Conservation (phyloP, 2,329 filamentous ascomycete genomes). For the Sporothrix pallida region DNA sequence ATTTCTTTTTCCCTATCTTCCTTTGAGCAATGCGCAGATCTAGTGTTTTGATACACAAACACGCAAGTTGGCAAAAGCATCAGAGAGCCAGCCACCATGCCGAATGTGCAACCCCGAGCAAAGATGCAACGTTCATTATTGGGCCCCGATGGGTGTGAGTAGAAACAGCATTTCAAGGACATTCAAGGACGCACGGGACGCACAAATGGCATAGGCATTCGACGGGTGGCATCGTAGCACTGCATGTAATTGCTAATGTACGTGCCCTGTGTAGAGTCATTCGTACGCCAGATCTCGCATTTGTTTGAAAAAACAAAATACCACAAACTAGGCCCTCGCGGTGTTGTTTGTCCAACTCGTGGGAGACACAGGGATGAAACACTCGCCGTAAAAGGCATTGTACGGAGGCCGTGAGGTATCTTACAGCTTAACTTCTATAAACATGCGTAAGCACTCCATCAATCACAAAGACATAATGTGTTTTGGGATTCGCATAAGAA, state of each 20-base stretch:
- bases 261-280: no score
- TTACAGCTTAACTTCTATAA: not conserved
- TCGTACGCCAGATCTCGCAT: not conserved
- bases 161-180: not conserved
- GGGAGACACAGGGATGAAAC: not conserved
- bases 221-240: constrained; percentile 1
- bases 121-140: not conserved
- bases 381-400: not conserved
- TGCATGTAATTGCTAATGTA: not conserved
- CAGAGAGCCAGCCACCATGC: not conserved
- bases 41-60: not conserved
- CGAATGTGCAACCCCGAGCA: not conserved
- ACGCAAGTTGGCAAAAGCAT: not conserved
- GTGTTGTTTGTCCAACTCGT: not conserved
- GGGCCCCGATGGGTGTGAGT: not conserved
- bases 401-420: not conserved
- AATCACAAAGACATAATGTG: not conserved
- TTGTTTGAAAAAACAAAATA: not conserved
- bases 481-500: not conserved
- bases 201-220: constrained; percentile 24
- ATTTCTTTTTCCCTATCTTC: no score
- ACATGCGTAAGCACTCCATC: not conserved
- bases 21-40: not conserved
- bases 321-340: not conserved
- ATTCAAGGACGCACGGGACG: constrained; percentile 13